Evolutionary conservation across 805 yeast species (phyloP).

Genomic region (Candida xiaguanensis): DNA sequence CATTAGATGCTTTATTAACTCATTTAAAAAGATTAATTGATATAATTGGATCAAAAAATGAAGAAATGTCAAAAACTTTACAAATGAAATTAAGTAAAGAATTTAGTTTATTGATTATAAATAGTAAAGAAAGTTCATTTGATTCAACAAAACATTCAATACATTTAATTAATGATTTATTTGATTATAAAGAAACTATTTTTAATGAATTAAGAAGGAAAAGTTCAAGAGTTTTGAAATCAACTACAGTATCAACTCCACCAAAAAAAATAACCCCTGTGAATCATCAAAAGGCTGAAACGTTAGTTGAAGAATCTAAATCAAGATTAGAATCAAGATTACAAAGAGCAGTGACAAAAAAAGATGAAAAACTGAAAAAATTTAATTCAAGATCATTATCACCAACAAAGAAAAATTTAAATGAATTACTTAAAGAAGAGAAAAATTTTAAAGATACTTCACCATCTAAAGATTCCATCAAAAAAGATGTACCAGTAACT

Average conservation of each 20-base stretch:
- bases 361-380: constrained; percentile 5
- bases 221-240: constrained; percentile 16
- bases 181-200: constrained; percentile 52
- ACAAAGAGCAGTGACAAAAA: constrained; percentile 20
- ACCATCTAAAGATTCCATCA: too few relatives aligned
- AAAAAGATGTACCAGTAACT: constrained; percentile 1
- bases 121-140: constrained; percentile 36
- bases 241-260: background rate
- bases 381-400: constrained; percentile 33
- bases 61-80: constrained; percentile 28
- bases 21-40: constrained; percentile 65
- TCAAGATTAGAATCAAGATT: constrained; percentile 24
- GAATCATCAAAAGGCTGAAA: background rate
- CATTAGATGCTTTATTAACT: constrained; percentile 74
- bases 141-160: constrained; percentile 46
- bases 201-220: constrained; percentile 56
- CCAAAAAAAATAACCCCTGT: background rate
- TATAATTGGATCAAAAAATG: constrained; percentile 41
- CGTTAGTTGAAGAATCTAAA: constrained; percentile 19
- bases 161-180: constrained; percentile 58
- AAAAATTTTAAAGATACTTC: background rate
- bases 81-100: constrained; percentile 59
- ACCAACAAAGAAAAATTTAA: constrained; percentile 35
- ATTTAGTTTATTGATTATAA: constrained; percentile 57
- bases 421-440: constrained; percentile 12